Evolutionary conservation across 2,329 filamentous ascomycete genomes (phyloP), one percentile per base, ranked within the genome.

Genomic region (Lachnellula cervina): DNA sequence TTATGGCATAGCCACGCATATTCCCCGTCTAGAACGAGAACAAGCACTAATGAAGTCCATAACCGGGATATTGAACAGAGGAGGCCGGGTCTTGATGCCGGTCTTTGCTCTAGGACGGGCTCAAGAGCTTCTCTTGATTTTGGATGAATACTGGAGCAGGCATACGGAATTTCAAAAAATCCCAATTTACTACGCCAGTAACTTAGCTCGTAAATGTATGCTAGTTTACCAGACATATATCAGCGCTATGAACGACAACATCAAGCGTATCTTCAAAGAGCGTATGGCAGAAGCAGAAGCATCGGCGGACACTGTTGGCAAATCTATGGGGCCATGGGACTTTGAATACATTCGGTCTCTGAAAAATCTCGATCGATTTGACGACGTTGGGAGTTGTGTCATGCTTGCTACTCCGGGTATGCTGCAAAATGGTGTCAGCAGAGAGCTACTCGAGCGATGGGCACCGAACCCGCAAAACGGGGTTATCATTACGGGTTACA

Each of bases 391-490:
- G 44, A 86, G 90, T 7, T 97, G 94, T 70, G 92, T 99, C 52
- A 97, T 99, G 90, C 84, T 99, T 52, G 94, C 94, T 5, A 95
- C 89, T 65, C 94, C 94, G 0, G 94, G 94, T 84, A 97, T 99
- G 94, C 78, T 99, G 64, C 93, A 99, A 70, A 97, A 93, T 55
- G 94, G 94, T 50, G 93, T 96, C 17, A 96, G 91, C 66, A 81
- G 94, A 70, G 90, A 97, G 70, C 77, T 99, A 9, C 80, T 99
- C 4, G 94, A 99, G 75, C 78, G 93, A 65, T 99, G 94, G 94
- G 93, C 93, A 1, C 94, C 94, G 0, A 96, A 90, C 72, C 88
- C 94, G 60, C 92, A 94, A 71, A 99, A 99, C 68, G 94, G 93
- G n/a, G 90, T 99, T 44, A 89, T 99, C 65, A 96, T 99, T 72